Conservation (phyloP, 768 basidiomycete genomes). For the Macrocybe gigantea region DNA sequence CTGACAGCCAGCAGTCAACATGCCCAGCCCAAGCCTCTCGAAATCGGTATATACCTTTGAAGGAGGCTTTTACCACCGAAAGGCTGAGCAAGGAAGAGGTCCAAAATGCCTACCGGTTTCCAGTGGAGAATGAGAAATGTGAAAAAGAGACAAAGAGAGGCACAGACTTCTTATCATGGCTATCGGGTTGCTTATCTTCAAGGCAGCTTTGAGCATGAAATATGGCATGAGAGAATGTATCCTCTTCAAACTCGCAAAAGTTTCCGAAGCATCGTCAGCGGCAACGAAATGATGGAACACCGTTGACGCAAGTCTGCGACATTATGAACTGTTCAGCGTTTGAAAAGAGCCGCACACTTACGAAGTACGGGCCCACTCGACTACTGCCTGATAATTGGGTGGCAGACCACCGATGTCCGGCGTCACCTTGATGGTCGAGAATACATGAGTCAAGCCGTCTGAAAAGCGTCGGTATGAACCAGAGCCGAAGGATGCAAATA, state of each 20-base stretch:
- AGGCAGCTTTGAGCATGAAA: conserved; percentile 87
- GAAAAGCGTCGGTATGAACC: background rate
- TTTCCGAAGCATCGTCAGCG: conserved; percentile 86
- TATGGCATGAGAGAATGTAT: conserved; percentile 98
- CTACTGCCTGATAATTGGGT: conserved; percentile 76
- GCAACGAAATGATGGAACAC: conserved; percentile 95
- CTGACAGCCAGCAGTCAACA: conserved; percentile 27
- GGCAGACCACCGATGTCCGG: conserved; percentile 75
- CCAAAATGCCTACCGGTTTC: conserved; percentile 56
- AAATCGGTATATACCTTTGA: conserved; percentile 53
- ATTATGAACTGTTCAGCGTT: background rate
- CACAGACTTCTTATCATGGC: conserved; percentile 84
- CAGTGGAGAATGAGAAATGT: background rate
- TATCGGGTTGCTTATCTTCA: conserved; percentile 93
- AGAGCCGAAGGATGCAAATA: no score
- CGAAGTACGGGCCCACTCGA: conserved; percentile 98
- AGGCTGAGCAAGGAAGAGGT: conserved; percentile 94
- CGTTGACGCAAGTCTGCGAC: conserved; percentile 81
- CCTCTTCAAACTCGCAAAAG: conserved; percentile 81
- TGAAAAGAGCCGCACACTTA: conserved; percentile 31
- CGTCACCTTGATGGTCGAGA: conserved; percentile 80
- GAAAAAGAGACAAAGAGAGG: conserved; percentile 1
- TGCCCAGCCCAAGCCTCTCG: no score
- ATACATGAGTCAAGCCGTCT: conserved; percentile 90
- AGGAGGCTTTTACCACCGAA: conserved; percentile 91